Percentiles rank a stretch among this genome's conserved stretches.
These are phyloP conservation scores for Datura wrightii DNA, from an alignment of 257 asterid species.

Conservation along the genomic window DNA sequence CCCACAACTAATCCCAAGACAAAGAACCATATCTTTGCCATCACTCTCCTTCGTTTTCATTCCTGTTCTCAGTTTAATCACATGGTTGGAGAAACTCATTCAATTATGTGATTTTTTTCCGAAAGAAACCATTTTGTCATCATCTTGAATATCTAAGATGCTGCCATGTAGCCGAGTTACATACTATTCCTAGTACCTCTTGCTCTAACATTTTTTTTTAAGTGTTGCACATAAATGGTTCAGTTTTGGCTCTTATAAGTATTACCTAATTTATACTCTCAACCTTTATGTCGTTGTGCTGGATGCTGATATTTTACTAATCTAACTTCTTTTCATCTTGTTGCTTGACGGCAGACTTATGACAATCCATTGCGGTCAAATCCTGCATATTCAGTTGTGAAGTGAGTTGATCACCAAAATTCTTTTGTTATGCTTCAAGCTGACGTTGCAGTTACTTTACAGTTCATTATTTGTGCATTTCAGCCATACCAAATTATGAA, in stretches of 20 bases:
- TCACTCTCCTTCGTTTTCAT: conserved; percentile 21
- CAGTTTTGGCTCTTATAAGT: neutral
- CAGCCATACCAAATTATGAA: conserved; percentile 19
- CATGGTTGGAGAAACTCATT: conserved; percentile 19
- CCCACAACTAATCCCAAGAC: neutral
- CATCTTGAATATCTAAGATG: neutral
- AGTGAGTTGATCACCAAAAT: conserved; percentile 40
- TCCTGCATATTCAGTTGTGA: conserved; percentile 66
- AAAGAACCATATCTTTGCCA: neutral
- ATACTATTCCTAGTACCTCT: neutral
- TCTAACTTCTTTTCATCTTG: conserved; percentile 21
- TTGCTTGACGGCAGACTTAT: conserved; percentile 43
- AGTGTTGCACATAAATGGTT: conserved; percentile 7
- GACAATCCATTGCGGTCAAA: conserved; percentile 54
- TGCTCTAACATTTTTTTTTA: neutral
- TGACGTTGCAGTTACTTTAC: neutral
- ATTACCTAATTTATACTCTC: neutral
- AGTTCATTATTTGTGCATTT: conserved; percentile 8
- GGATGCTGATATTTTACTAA: conserved; percentile 24
- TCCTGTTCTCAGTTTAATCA: neutral
- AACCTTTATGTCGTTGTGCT: conserved; percentile 12
- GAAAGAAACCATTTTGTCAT: neutral
- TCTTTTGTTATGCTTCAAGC: neutral
- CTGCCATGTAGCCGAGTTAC: conserved; percentile 1
- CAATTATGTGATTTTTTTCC: neutral